Conservation (phyloP, 2,329 filamentous ascomycete genomes). For the Aspergillus sp. region DNA sequence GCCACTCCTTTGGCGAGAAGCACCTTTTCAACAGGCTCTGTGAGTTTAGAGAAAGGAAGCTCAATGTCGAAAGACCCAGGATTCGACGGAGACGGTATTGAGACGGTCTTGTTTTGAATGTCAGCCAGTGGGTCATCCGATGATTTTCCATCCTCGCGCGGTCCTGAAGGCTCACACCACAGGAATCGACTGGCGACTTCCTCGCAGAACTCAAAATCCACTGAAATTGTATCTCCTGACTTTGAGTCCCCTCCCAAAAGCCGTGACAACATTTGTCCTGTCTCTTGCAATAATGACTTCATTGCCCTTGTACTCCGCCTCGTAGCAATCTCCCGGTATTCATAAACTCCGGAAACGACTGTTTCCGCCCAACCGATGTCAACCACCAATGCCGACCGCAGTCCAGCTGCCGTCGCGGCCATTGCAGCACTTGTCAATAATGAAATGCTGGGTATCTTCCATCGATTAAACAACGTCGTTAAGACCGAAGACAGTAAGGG, state of each 20-base stretch:
- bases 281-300: slow-evolving; percentile 67
- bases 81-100: slow-evolving; percentile 45
- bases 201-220: slow-evolving; percentile 78
- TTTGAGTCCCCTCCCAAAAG: slow-evolving; percentile 26
- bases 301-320: slow-evolving; percentile 72
- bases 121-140: slow-evolving; percentile 2
- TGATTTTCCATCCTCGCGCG: slow-evolving; percentile 2
- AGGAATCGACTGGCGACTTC: slow-evolving; percentile 72
- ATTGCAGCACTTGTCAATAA: slow-evolving; percentile 77
- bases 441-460: slow-evolving; percentile 77
- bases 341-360: slow-evolving; percentile 79
- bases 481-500: slow-evolving; percentile 74
- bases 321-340: slow-evolving; percentile 78
- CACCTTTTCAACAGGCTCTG: slow-evolving; percentile 71
- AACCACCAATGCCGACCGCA: slow-evolving; percentile 81
- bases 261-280: slow-evolving; percentile 50
- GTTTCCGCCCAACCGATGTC: slow-evolving; percentile 95
- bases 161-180: slow-evolving; percentile 63
- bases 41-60: slow-evolving; percentile 68
- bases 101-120: slow-evolving; percentile 37
- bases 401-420: slow-evolving; percentile 72
- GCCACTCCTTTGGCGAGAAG: slow-evolving; percentile 64
- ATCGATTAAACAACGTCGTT: slow-evolving; percentile 75
- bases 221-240: slow-evolving; percentile 39
- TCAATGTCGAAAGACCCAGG: slow-evolving; percentile 49